Conservation (phyloP, 2,329 filamentous ascomycete species). For the Fusarium penzigii region DNA sequence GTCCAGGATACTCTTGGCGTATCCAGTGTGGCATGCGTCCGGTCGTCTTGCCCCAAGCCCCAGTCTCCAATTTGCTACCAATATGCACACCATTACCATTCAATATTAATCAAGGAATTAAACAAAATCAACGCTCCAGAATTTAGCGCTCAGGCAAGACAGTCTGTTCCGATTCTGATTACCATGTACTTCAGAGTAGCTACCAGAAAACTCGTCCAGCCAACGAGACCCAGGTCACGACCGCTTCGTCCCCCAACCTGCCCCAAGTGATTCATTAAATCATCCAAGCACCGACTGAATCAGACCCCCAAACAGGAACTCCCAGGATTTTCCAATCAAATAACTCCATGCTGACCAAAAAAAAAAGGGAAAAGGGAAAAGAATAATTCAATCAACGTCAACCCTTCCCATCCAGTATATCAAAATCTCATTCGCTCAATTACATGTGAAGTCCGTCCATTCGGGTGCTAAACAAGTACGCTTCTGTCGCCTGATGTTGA, state of each 20-base stretch:
- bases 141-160: background rate
- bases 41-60: background rate
- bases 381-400: background rate
- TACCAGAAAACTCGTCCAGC: background rate
- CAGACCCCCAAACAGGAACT: background rate
- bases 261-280: background rate
- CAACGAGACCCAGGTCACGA: background rate
- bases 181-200: background rate
- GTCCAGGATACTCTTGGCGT: background rate
- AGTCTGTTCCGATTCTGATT: background rate
- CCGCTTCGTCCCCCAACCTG: background rate
- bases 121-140: background rate
- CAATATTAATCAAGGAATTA: background rate
- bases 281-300: background rate
- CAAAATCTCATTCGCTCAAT: background rate
- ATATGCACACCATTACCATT: background rate
- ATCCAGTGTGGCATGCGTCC: background rate
- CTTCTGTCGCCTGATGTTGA: slow-evolving; percentile 3
- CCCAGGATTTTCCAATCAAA: background rate
- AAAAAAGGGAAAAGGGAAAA: no score
- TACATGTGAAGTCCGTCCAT: background rate
- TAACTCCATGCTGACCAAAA: background rate
- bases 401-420: background rate
- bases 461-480: background rate
- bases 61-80: background rate